phyloP scores from a whole-genome alignment of 208 protist species.

The Acanthamoeba triangularis region DNA sequence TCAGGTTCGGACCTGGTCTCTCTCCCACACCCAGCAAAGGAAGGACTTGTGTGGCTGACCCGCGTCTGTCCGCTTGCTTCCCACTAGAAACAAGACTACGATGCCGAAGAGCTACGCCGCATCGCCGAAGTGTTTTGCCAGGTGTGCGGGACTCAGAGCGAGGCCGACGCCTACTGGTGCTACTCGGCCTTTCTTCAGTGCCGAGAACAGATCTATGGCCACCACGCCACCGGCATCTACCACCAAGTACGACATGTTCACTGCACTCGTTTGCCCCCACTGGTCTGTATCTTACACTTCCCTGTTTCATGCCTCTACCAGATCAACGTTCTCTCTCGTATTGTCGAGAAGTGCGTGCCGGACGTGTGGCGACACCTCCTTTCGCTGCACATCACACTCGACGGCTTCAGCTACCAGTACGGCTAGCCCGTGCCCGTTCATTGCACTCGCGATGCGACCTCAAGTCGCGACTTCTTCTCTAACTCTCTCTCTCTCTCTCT shows the following conservation, averaged over 20 bases:
- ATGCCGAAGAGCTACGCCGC: slow-evolving; percentile 15
- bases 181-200: slow-evolving; percentile 20
- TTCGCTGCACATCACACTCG: neutral
- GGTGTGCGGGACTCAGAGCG: slow-evolving; percentile 15
- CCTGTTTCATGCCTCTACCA: neutral
- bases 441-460: neutral
- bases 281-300: neutral
- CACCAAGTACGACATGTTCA: slow-evolving; percentile 14
- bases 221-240: slow-evolving; percentile 68
- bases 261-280: too few relatives aligned
- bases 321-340: slow-evolving; percentile 53
- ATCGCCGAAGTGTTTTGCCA: slow-evolving; percentile 37
- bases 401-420: slow-evolving; percentile 59
- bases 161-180: slow-evolving; percentile 57
- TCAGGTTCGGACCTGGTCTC: neutral
- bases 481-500: neutral
- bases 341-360: slow-evolving; percentile 8
- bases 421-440: too few relatives aligned
- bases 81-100: neutral
- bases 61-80: too few relatives aligned
- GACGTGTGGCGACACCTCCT: slow-evolving; percentile 48
- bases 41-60: neutral
- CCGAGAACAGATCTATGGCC: slow-evolving; percentile 56
- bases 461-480: neutral
- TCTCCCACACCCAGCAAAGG: neutral